Evolutionary conservation across 2,329 filamentous ascomycete genomes (phyloP).

Genomic region (Penicillium sp.): DNA sequence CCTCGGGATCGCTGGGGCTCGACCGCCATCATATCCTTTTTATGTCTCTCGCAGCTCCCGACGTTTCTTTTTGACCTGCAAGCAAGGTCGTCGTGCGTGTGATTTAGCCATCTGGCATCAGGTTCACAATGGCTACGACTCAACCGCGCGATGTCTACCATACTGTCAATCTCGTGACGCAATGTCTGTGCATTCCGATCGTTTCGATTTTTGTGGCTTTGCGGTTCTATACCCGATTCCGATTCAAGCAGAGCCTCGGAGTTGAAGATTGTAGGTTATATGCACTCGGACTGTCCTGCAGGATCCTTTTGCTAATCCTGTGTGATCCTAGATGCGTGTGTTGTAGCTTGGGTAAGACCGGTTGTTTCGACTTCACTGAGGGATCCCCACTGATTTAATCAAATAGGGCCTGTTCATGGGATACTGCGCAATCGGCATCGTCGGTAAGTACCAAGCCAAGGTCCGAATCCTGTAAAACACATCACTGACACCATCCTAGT

Average conservation of each 20-base stretch:
- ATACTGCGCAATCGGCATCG: slow-evolving; percentile 35
- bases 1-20: background rate
- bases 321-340: slow-evolving; percentile 18
- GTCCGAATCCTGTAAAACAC: background rate
- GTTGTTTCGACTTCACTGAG: background rate
- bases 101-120: background rate
- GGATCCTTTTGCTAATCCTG: slow-evolving; percentile 11
- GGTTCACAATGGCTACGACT: slow-evolving; percentile 21
- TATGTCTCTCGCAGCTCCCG: background rate
- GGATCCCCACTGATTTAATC: background rate
- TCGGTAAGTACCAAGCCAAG: slow-evolving; percentile 19
- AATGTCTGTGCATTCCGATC: slow-evolving; percentile 40
- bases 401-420: slow-evolving; percentile 34
- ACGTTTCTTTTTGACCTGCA: background rate
- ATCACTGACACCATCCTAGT: slow-evolving; percentile 21
- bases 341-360: slow-evolving; percentile 20
- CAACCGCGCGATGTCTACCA: slow-evolving; percentile 30
- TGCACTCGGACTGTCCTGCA: background rate
- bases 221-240: slow-evolving; percentile 33
- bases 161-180: slow-evolving; percentile 38
- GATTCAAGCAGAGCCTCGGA: slow-evolving; percentile 32
- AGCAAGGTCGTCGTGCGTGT: background rate
- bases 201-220: slow-evolving; percentile 33
- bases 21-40: background rate
- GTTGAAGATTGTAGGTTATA: slow-evolving; percentile 38